Evolutionary conservation across 371 early-diverging fungal species (phyloP).

Genomic region (Caulochytrium protostelioides): DNA sequence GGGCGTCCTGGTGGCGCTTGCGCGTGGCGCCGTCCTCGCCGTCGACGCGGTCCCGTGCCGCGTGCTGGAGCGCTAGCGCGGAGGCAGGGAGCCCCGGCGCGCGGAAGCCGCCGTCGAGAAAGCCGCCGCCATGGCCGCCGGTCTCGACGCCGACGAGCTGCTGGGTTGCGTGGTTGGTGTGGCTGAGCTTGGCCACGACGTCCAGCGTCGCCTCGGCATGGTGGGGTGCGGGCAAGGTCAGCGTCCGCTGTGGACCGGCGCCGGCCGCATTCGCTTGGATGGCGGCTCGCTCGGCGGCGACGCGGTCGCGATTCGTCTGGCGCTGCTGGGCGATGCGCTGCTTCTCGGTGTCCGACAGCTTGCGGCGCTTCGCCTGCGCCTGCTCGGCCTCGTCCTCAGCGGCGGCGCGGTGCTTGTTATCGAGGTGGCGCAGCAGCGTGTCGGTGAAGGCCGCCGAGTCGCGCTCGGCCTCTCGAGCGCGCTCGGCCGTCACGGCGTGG

Average conservation of each 20-base stretch:
- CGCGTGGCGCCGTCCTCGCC: too few species aligned
- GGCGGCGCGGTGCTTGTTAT: constrained; percentile 51
- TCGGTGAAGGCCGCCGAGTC: constrained; percentile 30
- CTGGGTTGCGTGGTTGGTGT: too few species aligned
- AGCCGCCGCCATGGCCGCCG: too few species aligned
- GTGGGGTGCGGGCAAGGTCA: constrained; percentile 76
- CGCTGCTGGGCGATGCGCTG: constrained; percentile 21
- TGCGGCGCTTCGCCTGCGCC: constrained; percentile 54
- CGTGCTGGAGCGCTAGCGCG: too few species aligned
- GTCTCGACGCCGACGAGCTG: too few species aligned
- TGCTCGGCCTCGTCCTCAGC: constrained; percentile 43
- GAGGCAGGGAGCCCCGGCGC: too few species aligned
- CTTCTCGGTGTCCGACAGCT: constrained; percentile 36
- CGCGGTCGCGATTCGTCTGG: too few species aligned
- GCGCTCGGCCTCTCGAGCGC: constrained; percentile 31
- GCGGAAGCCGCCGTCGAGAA: too few species aligned
- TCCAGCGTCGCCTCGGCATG: constrained; percentile 74
- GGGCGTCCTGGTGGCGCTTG: too few species aligned
- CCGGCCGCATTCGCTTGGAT: background rate
- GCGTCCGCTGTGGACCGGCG: constrained; percentile 38
- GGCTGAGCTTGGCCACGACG: too few species aligned
- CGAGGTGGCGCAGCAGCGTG: constrained; percentile 48
- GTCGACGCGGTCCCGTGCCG: too few species aligned
- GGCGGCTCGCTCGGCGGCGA: constrained; percentile 32
- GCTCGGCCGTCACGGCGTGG: constrained; percentile 73